Evolutionary conservation across 177 flowering plant species (phyloP), one percentile per base, ranked within the genome.

Genomic region (Vitis hybrid): DNA sequence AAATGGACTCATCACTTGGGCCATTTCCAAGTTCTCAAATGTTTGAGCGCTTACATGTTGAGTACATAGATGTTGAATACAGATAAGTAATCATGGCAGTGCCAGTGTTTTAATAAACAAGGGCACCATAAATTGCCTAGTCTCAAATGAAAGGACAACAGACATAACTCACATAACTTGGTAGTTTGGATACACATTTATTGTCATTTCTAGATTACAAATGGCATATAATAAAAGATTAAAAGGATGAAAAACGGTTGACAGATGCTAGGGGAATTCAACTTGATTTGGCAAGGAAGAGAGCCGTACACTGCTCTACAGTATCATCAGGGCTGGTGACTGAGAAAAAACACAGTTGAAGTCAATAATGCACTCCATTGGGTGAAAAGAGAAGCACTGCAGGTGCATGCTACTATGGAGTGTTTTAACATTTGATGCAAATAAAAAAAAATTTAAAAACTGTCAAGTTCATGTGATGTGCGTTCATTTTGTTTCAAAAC

Each of bases 301-400:
- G 81, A 65, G 79, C 79, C 46, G 85, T 77, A 65, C 98, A 93
- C 78, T 86, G 90, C 74, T 83, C 74, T 60, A 74, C 57, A 52
- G 98, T 89, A 70, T 91, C 98, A 0, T 91, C 94, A 6, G 98
- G 97, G 83, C 92, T 89, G 57, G 88, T 89, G 27, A 93, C 98
- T 93, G 97, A 68, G 32, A 65, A 12, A 49, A 18, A 40, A 60
- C 52, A 67, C 12, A 17, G 56, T 64, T 3, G 19, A 3, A 46
- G 48, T 17, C 57, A 48, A 17, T n/a, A 67, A 6, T 48, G 60
- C 14, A n/a, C 30, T 35, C 3, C 10, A 2, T n/a, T 15, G 14
- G 17, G 72, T 8, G 15, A 6, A 58, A 21, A 13, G 6, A 21
- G 40, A 48, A 9, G 35, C 6, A 27, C 6, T 5, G 18, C 3